Conservation (phyloP, 2,329 filamentous ascomycete genomes). For the Colletotrichum cereale region DNA sequence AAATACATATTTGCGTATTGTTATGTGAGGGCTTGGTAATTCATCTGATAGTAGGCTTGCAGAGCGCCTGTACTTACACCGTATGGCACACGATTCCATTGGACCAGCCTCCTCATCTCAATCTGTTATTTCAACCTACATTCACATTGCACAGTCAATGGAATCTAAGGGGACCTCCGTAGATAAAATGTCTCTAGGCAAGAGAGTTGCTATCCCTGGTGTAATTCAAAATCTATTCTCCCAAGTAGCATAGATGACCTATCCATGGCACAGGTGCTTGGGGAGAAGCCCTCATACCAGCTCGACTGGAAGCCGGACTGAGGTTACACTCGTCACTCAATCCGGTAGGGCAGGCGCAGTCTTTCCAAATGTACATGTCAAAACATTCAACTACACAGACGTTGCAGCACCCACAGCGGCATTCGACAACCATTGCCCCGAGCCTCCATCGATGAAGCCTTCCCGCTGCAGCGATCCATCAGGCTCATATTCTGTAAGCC, state of each 20-base stretch:
- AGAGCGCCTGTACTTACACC: too few relatives aligned
- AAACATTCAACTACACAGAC: constrained; percentile 60
- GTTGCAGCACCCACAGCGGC: constrained; percentile 46
- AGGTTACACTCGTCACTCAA: constrained; percentile 9
- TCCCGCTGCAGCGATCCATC: constrained; percentile 42
- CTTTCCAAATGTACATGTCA: constrained; percentile 52
- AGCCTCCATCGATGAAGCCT: constrained; percentile 49
- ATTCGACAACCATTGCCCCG: constrained; percentile 50
- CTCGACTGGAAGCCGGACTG: constrained; percentile 9
- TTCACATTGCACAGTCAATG: too few relatives aligned
- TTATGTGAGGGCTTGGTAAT: too few relatives aligned
- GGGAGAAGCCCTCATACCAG: constrained; percentile 13
- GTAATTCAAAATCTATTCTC: not conserved
- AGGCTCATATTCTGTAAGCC: constrained; percentile 41
- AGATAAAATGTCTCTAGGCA: not conserved
- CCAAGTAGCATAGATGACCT: too few relatives aligned
- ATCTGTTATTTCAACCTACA: too few relatives aligned
- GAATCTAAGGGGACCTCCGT: too few relatives aligned
- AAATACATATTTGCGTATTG: too few relatives aligned
- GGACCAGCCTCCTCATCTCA: too few relatives aligned
- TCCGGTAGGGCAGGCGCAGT: not conserved
- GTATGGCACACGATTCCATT: too few relatives aligned
- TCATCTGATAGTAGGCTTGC: too few relatives aligned
- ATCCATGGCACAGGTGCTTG: constrained; percentile 8
- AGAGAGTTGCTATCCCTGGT: constrained; percentile 17